Evolutionary conservation across 192 early-diverging fungal genomes (phyloP).

Genomic region (Umbelopsis sp.): DNA sequence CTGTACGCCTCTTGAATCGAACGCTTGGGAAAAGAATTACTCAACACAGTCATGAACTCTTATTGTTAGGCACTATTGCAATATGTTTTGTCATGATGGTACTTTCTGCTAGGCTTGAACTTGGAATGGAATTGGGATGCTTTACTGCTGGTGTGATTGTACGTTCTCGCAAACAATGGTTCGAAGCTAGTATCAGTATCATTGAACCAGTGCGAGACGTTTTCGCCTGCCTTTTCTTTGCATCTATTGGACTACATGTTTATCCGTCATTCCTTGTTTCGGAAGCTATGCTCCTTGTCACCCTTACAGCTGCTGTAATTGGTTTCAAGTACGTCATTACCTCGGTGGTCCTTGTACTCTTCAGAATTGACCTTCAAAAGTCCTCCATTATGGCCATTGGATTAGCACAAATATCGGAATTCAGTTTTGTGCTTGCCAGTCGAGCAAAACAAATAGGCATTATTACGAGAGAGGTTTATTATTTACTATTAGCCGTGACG

Average conservation of each 20-base stretch:
- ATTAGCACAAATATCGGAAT: slow-evolving; percentile 59
- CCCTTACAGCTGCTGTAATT: slow-evolving; percentile 43
- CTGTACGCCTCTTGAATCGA: neutral
- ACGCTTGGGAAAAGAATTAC: slow-evolving; percentile 22
- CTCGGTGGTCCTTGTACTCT: slow-evolving; percentile 39
- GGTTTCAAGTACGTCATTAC: slow-evolving; percentile 50
- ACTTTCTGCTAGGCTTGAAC: slow-evolving; percentile 43
- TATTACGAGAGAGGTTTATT: slow-evolving; percentile 56
- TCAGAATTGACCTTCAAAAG: slow-evolving; percentile 38
- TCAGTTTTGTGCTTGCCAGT: slow-evolving; percentile 59
- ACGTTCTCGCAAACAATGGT: slow-evolving; percentile 42
- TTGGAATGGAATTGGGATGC: slow-evolving; percentile 58
- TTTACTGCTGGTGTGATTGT: slow-evolving; percentile 61
- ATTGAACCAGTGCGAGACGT: slow-evolving; percentile 54
- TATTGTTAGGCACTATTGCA: slow-evolving; percentile 46
- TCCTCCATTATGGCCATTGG: slow-evolving; percentile 48
- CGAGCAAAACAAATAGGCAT: slow-evolving; percentile 53
- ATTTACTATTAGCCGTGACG: slow-evolving; percentile 53
- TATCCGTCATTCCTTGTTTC: slow-evolving; percentile 56
- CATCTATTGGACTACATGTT: slow-evolving; percentile 59
- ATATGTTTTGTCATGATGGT: slow-evolving; percentile 48
- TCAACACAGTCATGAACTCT: slow-evolving; percentile 41
- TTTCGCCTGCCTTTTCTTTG: slow-evolving; percentile 61
- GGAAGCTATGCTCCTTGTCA: slow-evolving; percentile 49
- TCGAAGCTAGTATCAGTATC: slow-evolving; percentile 36